These are phyloP conservation scores for Lumnitzera racemosa DNA, from an alignment of 345 rosid genomes.

Conservation along the genomic window DNA sequence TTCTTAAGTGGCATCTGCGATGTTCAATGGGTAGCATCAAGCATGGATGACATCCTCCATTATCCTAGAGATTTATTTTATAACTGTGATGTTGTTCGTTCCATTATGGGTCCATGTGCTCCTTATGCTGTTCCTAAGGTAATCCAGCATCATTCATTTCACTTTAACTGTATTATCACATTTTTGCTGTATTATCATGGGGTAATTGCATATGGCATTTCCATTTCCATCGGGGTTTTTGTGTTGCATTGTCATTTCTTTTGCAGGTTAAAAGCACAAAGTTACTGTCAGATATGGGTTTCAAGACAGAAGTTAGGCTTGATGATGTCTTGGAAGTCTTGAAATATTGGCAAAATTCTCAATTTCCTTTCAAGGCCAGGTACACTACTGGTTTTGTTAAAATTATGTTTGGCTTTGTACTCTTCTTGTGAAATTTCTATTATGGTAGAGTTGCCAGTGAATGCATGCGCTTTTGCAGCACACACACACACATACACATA, in stretches of 20 bases:
- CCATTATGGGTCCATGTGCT: conserved; percentile 70
- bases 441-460: too few species aligned
- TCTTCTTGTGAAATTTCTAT: too few species aligned
- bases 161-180: neutral
- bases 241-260: neutral
- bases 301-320: conserved; percentile 29
- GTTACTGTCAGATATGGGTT: conserved; percentile 28
- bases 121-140: conserved; percentile 94
- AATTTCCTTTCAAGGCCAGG: conserved; percentile 31
- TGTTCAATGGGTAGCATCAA: conserved; percentile 66
- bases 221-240: neutral
- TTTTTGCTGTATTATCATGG: neutral
- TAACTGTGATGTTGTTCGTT: conserved; percentile 73
- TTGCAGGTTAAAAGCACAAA: conserved; percentile 32
- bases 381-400: conserved; percentile 11
- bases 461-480: too few species aligned
- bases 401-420: neutral
- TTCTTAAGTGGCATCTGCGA: conserved; percentile 57
- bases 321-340: conserved; percentile 28
- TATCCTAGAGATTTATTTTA: conserved; percentile 63
- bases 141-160: conserved; percentile 16
- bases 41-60: conserved; percentile 66
- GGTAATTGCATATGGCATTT: too few species aligned
- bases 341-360: conserved; percentile 22
- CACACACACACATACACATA: too few species aligned